Evolutionary conservation across 495 filamentous ascomycete genomes (phyloP), one percentile per base, ranked within the genome.

Genomic region (Penicillium paradoxum): DNA sequence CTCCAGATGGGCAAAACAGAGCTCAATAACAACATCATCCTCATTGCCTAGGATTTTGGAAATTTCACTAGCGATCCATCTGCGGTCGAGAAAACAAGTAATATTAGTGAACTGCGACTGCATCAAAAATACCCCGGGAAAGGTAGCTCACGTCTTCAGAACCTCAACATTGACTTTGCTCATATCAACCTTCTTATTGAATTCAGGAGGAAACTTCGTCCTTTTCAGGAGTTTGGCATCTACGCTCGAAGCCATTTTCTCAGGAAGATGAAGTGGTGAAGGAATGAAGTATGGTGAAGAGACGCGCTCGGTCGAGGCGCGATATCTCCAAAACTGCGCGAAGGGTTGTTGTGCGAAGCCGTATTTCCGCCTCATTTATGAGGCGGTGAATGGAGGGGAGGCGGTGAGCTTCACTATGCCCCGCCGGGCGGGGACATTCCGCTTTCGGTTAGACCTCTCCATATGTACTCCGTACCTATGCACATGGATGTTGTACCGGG

Each of bases 141-240:
- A 58, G 13, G 18, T 29, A 41, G 34, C 81, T 58, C 65, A 96
- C 90, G 90, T 95, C 79, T 97, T 97, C 84, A 97, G 92, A 51
- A 97, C 89, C 69, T 95, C 91, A 19, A 96, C 76, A 60, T 97
- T 96, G 65, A 97, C 89, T 74, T 97, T 99, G 52, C 82, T 81
- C 85, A 93, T 95, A 73, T 99, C 91, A 36, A 99, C 95, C 78
- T 96, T 97, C 67, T 86, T 82, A 63, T 79, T 92, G 70, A 96
- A 97, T 68, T 97, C 93, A 8, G 85, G 80, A 41, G 93, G 93
- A 60, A 96, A 97, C 66, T 96, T 97, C 49, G 90, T 97, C 69
- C 82, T 79, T 79, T 85, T 86, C 39, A 95, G 75, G 65, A 93
- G 79, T 79, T 95, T 95, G 52, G 86, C 82, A 67, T 96, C 90